Conservation (phyloP, 345 rosid genomes). For the Nasturtium officinale region DNA sequence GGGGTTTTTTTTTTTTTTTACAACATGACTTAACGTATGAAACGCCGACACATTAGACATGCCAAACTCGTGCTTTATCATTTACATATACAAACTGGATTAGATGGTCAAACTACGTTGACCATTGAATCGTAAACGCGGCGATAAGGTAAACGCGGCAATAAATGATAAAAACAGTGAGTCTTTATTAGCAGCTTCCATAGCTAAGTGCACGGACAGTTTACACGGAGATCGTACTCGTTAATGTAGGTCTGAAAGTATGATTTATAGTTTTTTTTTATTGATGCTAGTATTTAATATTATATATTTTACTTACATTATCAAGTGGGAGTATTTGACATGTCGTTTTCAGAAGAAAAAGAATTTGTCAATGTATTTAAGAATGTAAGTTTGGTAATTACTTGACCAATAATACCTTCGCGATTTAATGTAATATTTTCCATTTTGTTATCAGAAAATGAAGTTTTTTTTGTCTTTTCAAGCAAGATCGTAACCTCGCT, state of each 20-base stretch:
- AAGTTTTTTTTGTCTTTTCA: too few relatives aligned
- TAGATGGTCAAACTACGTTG: conserved; percentile 17
- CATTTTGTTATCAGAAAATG: too few relatives aligned
- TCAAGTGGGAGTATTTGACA: background rate
- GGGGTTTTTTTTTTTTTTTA: background rate
- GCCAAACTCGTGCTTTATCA: conserved; percentile 21
- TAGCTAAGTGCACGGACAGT: background rate
- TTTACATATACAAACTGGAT: background rate
- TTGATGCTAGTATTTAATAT: background rate
- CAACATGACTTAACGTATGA: background rate
- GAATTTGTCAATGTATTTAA: background rate
- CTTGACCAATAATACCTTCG: too few relatives aligned
- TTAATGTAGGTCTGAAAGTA: background rate
- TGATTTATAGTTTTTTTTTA: background rate
- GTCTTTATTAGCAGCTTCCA: background rate
- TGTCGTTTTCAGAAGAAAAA: background rate
- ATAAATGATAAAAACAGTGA: background rate
- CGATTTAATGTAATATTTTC: too few relatives aligned
- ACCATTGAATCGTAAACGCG: conserved; percentile 7
- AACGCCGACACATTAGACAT: conserved; percentile 15
- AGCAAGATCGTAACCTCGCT: too few relatives aligned
- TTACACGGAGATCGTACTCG: background rate
- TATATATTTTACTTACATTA: background rate
- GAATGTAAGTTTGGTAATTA: too few relatives aligned
- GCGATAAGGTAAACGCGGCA: background rate